Evolutionary conservation across 2,329 filamentous ascomycete genomes (phyloP).

Genomic region (Cladosporium sp.): DNA sequence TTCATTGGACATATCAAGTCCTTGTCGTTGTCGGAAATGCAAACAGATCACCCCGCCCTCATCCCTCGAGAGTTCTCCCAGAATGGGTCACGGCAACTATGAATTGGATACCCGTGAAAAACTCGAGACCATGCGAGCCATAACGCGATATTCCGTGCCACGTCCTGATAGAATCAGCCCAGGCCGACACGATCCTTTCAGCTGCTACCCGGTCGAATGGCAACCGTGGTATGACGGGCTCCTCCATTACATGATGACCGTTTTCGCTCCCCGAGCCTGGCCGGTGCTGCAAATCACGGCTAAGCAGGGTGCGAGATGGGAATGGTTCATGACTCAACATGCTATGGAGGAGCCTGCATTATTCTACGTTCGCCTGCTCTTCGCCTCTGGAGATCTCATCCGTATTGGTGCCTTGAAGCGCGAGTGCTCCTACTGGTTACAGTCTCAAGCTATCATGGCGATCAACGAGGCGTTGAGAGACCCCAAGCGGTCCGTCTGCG

Average conservation of each 20-base stretch:
- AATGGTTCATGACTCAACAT: conserved; percentile 31
- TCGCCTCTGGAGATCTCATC: conserved; percentile 30
- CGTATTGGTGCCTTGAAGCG: conserved; percentile 19
- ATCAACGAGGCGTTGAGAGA: conserved; percentile 26
- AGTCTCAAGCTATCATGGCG: conserved; percentile 25
- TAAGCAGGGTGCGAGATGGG: conserved; percentile 27
- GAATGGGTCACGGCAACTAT: neutral
- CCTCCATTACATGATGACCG: conserved; percentile 31
- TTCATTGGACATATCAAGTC: neutral
- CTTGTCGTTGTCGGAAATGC: conserved; percentile 1
- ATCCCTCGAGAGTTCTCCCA: neutral
- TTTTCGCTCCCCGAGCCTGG: conserved; percentile 32
- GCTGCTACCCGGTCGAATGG: conserved; percentile 28
- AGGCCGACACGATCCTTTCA: conserved; percentile 22
- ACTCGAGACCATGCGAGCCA: conserved; percentile 5
- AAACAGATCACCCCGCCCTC: neutral
- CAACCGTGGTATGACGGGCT: conserved; percentile 28
- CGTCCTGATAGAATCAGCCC: conserved; percentile 2
- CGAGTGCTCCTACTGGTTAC: conserved; percentile 26
- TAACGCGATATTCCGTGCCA: neutral
- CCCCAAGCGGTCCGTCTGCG: conserved; percentile 18
- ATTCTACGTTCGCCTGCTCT: conserved; percentile 31
- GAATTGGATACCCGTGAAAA: neutral
- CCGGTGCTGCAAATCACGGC: conserved; percentile 28
- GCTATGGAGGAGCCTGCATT: conserved; percentile 29